These are phyloP conservation scores for Cronartium quercuum DNA, from an alignment of 1,284 basidiomycete species.

Conservation along the genomic window DNA sequence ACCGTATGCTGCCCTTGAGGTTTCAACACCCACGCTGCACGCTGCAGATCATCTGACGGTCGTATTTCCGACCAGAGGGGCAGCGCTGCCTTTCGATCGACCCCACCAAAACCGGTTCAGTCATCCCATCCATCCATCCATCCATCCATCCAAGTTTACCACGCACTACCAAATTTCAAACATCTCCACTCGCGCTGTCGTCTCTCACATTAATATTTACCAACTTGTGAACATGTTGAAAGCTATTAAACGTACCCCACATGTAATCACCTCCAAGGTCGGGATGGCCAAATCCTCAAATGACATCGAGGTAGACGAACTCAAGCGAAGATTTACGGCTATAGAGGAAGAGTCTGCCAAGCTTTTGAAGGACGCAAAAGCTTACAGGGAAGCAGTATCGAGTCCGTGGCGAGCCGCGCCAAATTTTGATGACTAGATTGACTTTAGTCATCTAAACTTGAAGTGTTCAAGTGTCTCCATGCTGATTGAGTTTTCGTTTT, in stretches of 20 bases:
- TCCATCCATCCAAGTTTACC: too few relatives aligned
- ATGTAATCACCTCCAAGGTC: slow-evolving; percentile 72
- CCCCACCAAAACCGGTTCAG: too few relatives aligned
- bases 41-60: too few relatives aligned
- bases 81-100: too few relatives aligned
- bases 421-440: background rate
- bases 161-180: too few relatives aligned
- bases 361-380: slow-evolving; percentile 81
- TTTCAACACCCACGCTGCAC: too few relatives aligned
- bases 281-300: slow-evolving; percentile 62
- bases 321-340: slow-evolving; percentile 70
- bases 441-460: background rate
- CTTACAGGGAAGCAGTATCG: slow-evolving; percentile 74
- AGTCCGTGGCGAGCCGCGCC: slow-evolving; percentile 57
- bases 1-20: too few relatives aligned
- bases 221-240: slow-evolving; percentile 21
- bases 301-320: slow-evolving; percentile 65
- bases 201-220: too few relatives aligned
- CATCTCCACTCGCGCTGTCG: too few relatives aligned
- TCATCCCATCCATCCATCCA: too few relatives aligned
- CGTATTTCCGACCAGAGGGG: too few relatives aligned
- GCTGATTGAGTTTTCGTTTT: background rate
- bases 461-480: too few relatives aligned
- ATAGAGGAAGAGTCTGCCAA: slow-evolving; percentile 80
- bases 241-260: slow-evolving; percentile 61